Percentiles rank a stretch among this genome's conserved stretches.
Evolutionary conservation across 116 monocot genomes (phyloP).

Genomic region (Papilionanthe hybrid): DNA sequence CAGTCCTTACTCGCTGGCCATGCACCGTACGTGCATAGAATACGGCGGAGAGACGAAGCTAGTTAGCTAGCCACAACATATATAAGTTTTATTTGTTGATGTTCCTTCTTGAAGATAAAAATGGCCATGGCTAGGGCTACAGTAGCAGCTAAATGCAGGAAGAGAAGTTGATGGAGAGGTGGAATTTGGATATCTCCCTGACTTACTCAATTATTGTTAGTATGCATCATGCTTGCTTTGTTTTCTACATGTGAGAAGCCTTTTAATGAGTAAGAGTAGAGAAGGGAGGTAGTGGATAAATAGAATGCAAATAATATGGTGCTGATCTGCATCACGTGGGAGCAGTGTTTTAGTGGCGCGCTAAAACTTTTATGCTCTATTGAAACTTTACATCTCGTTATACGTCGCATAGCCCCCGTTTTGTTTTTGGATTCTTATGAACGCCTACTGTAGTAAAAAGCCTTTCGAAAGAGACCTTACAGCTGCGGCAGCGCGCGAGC

Average conservation of each 20-base stretch:
- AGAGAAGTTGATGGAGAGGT: not conserved
- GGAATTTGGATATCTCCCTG: conserved; percentile 2
- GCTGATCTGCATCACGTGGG: conserved; percentile 15
- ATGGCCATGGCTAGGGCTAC: too few relatives aligned
- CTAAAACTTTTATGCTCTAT: not conserved
- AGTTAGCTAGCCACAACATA: too few relatives aligned
- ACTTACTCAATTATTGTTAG: conserved; percentile 4
- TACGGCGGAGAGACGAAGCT: not conserved
- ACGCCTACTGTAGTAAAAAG: not conserved
- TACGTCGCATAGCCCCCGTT: not conserved
- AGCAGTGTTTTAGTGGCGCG: conserved; percentile 10
- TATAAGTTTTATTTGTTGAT: too few relatives aligned
- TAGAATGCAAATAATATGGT: conserved; percentile 10
- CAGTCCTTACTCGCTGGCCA: not conserved
- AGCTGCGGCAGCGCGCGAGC: not conserved
- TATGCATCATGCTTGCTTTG: not conserved
- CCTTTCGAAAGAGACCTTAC: not conserved
- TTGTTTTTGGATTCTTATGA: not conserved
- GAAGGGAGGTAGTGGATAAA: not conserved
- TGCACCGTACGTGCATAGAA: not conserved
- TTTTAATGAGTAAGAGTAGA: conserved; percentile 5
- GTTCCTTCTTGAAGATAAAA: too few relatives aligned
- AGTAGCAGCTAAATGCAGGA: too few relatives aligned
- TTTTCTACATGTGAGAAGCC: conserved; percentile 1
- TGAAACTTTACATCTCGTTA: conserved; percentile 1